phyloP scores from a whole-genome alignment of 345 rosid genomes.

The Lumnitzera littorea region DNA sequence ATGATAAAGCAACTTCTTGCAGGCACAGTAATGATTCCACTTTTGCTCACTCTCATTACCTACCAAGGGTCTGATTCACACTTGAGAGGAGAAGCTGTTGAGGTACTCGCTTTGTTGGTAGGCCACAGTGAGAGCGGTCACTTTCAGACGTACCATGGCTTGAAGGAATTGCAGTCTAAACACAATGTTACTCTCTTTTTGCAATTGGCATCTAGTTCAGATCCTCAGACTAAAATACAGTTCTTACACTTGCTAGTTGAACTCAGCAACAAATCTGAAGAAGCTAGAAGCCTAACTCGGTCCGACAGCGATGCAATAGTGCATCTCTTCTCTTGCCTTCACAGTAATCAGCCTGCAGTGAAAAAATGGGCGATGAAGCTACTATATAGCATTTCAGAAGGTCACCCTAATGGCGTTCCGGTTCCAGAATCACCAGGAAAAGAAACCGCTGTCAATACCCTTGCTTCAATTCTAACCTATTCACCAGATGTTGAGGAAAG shows the following conservation, averaged over 20 bases:
- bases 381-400: slow-evolving; percentile 29
- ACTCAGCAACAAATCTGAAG: slow-evolving; percentile 33
- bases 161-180: slow-evolving; percentile 39
- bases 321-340: slow-evolving; percentile 34
- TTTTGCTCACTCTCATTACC: slow-evolving; percentile 26
- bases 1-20: slow-evolving; percentile 29
- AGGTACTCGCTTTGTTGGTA: slow-evolving; percentile 34
- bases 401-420: slow-evolving; percentile 30
- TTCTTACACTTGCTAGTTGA: slow-evolving; percentile 37
- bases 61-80: slow-evolving; percentile 22
- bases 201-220: slow-evolving; percentile 19
- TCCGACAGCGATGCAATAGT: slow-evolving; percentile 17
- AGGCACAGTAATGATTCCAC: slow-evolving; percentile 29
- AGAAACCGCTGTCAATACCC: slow-evolving; percentile 31
- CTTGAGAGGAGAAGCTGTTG: slow-evolving; percentile 34
- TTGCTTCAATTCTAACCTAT: slow-evolving; percentile 24
- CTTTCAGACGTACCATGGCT: slow-evolving; percentile 27
- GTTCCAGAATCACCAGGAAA: slow-evolving; percentile 37
- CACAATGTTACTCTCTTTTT: slow-evolving; percentile 34
- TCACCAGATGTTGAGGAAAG: slow-evolving; percentile 38
- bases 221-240: slow-evolving; percentile 25
- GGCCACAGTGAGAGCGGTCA: slow-evolving; percentile 22
- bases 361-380: slow-evolving; percentile 39
- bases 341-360: slow-evolving; percentile 14
- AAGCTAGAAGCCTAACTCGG: slow-evolving; percentile 23